These are phyloP conservation scores for Candida ficus DNA, from an alignment of 805 yeast species.

Conservation along the genomic window DNA sequence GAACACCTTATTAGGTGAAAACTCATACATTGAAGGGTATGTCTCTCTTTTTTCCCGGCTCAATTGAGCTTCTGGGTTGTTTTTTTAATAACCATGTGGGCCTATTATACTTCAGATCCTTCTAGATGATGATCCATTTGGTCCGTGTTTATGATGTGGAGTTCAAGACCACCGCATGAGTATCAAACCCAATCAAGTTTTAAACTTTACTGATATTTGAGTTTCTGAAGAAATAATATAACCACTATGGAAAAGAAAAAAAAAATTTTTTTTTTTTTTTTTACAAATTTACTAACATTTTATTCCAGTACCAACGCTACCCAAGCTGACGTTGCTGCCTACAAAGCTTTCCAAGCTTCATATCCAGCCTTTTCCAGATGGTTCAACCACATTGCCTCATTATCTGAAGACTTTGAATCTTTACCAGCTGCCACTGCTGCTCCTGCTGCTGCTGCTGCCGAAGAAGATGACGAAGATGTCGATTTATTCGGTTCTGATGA, in stretches of 20 bases:
- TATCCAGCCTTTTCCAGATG: slow-evolving; percentile 97
- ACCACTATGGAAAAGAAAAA: not conserved
- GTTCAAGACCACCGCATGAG: slow-evolving; percentile 93
- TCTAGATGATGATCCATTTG: slow-evolving; percentile 67
- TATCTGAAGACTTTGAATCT: slow-evolving; percentile 75
- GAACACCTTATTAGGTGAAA: slow-evolving; percentile 83
- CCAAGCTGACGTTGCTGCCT: slow-evolving; percentile 92
- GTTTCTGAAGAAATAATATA: slow-evolving; percentile 25
- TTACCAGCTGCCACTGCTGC: slow-evolving; percentile 73
- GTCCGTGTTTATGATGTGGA: slow-evolving; percentile 98
- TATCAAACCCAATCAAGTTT: slow-evolving; percentile 50
- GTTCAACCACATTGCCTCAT: slow-evolving; percentile 97
- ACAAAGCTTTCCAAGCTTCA: slow-evolving; percentile 87
- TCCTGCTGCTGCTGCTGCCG: slow-evolving; percentile 56
- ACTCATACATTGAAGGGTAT: slow-evolving; percentile 95
- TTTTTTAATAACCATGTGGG: too few relatives aligned
- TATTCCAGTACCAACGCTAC: slow-evolving; percentile 70
- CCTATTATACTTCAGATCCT: too few relatives aligned
- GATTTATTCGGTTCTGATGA: slow-evolving; percentile 89
- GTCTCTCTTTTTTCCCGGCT: slow-evolving; percentile 33
- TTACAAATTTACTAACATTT: slow-evolving; percentile 15
- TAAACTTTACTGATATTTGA: slow-evolving; percentile 26
- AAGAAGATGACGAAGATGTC: slow-evolving; percentile 85
- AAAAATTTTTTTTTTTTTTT: not conserved
- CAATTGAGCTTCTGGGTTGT: not conserved